These are phyloP conservation scores for Eimeria necatrix DNA, from an alignment of 169 alveolate genomes.

Conservation along the genomic window DNA sequence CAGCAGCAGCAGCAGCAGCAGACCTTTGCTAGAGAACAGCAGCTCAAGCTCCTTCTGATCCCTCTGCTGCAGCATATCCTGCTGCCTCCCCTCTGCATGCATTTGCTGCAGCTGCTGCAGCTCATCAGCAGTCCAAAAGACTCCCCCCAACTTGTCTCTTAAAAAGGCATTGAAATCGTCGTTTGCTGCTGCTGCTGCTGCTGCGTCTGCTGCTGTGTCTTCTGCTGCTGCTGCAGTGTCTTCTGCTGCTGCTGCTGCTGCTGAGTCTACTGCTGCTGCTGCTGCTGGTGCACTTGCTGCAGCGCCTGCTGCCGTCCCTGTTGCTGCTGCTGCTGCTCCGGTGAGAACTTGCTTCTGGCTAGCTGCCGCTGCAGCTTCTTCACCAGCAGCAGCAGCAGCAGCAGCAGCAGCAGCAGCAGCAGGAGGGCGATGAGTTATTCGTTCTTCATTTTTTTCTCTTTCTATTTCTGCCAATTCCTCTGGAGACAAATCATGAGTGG, in stretches of 20 bases:
- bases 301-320: background rate
- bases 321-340: background rate
- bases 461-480: background rate
- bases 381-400: no score
- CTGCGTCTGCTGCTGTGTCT: background rate
- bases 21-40: background rate
- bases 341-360: background rate
- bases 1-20: background rate
- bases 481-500: background rate
- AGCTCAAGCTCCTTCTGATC: background rate
- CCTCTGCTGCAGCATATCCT: background rate
- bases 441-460: background rate
- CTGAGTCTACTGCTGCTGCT: no score
- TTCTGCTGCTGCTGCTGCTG: background rate
- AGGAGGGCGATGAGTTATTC: no score
- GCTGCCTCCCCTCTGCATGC: background rate
- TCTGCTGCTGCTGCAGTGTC: background rate
- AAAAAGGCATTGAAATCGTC: background rate
- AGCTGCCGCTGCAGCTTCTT: no score
- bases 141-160: background rate
- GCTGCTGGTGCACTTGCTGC: no score
- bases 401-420: no score
- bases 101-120: background rate
- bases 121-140: background rate
- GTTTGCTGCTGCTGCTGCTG: background rate